Percentiles rank a stretch among this genome's conserved stretches.
Evolutionary conservation across 768 basidiomycete genomes (phyloP).

Genomic region (Boletus pseudo-olivaceus): DNA sequence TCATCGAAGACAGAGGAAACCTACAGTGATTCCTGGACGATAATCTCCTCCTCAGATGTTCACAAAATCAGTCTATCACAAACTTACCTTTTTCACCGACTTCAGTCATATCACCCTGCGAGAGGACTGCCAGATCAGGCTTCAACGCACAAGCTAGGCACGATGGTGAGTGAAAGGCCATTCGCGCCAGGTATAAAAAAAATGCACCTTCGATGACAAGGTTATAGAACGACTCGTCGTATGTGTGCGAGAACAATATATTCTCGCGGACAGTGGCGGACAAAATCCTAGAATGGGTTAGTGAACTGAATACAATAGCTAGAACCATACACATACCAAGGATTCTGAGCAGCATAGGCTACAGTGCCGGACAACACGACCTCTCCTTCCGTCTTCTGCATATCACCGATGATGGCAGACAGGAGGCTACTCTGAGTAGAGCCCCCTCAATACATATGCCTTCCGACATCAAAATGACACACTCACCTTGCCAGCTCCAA

Average conservation of each 20-base stretch:
- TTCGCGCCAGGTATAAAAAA: not conserved
- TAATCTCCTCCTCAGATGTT: not conserved
- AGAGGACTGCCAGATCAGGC: slow-evolving; percentile 74
- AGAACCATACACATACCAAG: slow-evolving; percentile 53
- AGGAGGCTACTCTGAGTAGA: slow-evolving; percentile 59
- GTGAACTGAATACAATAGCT: not conserved
- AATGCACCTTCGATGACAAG: slow-evolving; percentile 69
- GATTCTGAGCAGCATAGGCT: slow-evolving; percentile 83
- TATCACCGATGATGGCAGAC: slow-evolving; percentile 83
- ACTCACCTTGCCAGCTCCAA: slow-evolving; percentile 84
- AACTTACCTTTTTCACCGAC: slow-evolving; percentile 77
- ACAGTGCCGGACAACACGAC: slow-evolving; percentile 66
- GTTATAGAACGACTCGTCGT: slow-evolving; percentile 81
- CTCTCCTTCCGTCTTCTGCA: slow-evolving; percentile 72
- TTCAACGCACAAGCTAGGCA: slow-evolving; percentile 74
- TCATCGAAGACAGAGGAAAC: slow-evolving; percentile 15
- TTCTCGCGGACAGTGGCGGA: slow-evolving; percentile 86
- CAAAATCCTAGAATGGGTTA: slow-evolving; percentile 55
- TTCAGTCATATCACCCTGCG: slow-evolving; percentile 80
- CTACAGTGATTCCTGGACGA: slow-evolving; percentile 52
- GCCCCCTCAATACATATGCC: not conserved
- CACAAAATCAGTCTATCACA: not conserved
- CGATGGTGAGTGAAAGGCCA: not conserved
- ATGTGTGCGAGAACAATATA: slow-evolving; percentile 87
- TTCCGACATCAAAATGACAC: not conserved